These are phyloP conservation scores for Leccinum uliginosum DNA, from an alignment of 768 basidiomycete genomes.

Conservation along the genomic window DNA sequence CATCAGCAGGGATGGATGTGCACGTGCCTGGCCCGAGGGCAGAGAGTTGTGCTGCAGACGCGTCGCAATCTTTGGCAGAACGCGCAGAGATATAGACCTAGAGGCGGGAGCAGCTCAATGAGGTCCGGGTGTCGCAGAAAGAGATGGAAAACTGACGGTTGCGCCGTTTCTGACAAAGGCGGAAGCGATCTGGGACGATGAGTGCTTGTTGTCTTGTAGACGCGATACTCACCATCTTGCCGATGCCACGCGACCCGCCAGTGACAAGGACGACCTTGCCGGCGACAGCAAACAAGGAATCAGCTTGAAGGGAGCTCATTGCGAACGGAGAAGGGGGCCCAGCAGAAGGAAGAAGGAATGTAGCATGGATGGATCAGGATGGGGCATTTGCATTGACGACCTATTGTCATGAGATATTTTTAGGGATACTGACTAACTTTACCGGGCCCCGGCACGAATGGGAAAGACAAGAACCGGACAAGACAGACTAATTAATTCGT, in stretches of 20 bases:
- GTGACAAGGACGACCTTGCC: constrained; percentile 58
- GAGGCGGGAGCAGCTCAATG: background rate
- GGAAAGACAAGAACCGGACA: constrained; percentile 4
- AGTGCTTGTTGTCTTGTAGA: constrained; percentile 1
- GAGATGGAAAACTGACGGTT: constrained; percentile 33
- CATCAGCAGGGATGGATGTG: constrained; percentile 49
- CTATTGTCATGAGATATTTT: constrained; percentile 18
- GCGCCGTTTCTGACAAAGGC: constrained; percentile 63
- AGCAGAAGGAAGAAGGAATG: background rate
- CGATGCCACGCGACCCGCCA: constrained; percentile 63
- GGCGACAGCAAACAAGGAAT: constrained; percentile 46
- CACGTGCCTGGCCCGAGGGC: constrained; percentile 52
- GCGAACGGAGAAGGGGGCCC: background rate
- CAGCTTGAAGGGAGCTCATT: constrained; percentile 36
- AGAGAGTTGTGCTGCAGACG: constrained; percentile 49
- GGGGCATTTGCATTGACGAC: background rate
- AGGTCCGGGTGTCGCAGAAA: background rate
- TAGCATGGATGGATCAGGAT: background rate
- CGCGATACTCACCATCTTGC: constrained; percentile 49
- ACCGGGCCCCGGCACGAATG: constrained; percentile 7
- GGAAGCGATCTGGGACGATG: constrained; percentile 48
- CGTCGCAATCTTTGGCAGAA: constrained; percentile 45
- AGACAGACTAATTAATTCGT: constrained; percentile 21
- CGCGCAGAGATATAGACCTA: constrained; percentile 65
- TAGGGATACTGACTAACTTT: constrained; percentile 8